Base-by-base conservation (phyloP, 1,284 basidiomycete genomes). In the Porodaedalea pini region DNA sequence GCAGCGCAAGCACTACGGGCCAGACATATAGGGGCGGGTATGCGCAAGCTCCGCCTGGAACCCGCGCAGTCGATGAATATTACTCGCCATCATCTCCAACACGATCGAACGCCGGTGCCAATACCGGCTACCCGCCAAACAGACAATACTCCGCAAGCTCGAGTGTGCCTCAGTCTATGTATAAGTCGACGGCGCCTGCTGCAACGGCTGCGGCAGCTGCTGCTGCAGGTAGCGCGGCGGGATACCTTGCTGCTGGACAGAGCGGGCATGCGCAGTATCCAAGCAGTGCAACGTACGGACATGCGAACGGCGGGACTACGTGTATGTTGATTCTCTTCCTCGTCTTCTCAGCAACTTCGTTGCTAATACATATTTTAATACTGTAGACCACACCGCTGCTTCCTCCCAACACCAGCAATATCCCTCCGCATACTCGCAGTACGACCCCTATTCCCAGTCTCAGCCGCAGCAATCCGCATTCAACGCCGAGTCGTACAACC, bases 51-150 rank as follows among this genome's bases (percentile, higher is more conserved):
- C 70, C 82, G 2, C 70, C 74, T 17, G 88, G 89, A 2, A 78
- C 80, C 45, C 80, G 87, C 39, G 81, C 88, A 4, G 77, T 90
- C 3, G 88, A 91, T 63, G 86, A 86, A 32, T 90, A 88, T 63
- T 86, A 88, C 65, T 76, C 75, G 51, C 64, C 72, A 10, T 66
- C 76, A 19, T 36, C 53, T 2, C 21, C 53, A 10, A 19, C 53
- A 2, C 31, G 25, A 2, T 23, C 68, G 62, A 37, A 61, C 68
- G 11, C 65, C 71, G 15, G 58, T 0, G 43, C 71, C 2, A 78
- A 79, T 65, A 75, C 75, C 47, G 74, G 76, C 31, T 72, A 71
- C 51, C 77, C 77, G 45, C 72, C 74, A 11, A 68, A 44, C 36
- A 51, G 54, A 21, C 45, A 56, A 15, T 58, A 58, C 19, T 36